Base-by-base conservation (phyloP, 2,329 filamentous ascomycete genomes). In the Lecanoromycetidae sp. region DNA sequence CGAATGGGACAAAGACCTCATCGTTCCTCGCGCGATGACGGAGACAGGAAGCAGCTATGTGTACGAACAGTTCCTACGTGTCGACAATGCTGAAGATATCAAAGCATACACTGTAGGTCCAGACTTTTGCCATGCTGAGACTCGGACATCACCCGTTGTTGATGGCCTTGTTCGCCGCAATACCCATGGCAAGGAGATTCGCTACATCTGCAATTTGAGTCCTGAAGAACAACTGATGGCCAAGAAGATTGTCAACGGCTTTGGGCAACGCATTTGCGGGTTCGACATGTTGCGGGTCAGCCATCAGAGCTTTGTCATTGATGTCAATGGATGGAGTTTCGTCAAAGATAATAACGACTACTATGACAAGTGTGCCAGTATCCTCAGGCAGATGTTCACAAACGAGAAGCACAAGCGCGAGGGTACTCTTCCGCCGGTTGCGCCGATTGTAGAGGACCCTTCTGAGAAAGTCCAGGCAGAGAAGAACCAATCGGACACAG, bases 261-360 rank as follows among this genome's bases (percentile, higher is more conserved):
- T 98, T 63, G 91, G 90, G 0, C 91, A 98, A 63, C 75, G 87
- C 46, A 88, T 98, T 2, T 98, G 91, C 61, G 91, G 91, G 0
- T 98, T 98, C 58, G 91, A 98, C 62, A 73, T 98, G 51, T 71
- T 98, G 48, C 81, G 93, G 23, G 87, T 88, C 10, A 81, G 79
- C 41, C 86, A 87, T 13, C 86, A 86, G 63, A 96, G 90, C 62
- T 98, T 87, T 65, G 91, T 98, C 40, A 98, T 98, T 56, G 91
- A 98, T 58, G 91, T 98, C 57, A 98, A 98, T 63, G 91, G 91
- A 10, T 98, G 93, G 93, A 96, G 90, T 61, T 98, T 98, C 59
- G 91, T 98, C 63, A 98, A 98, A 63, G 93, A 98, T 63, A 98
- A 98, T 58, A 90, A 95, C 53, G 88, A 94, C 51, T 98, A 98